Percentiles rank a stretch among this genome's conserved stretches.
Evolutionary conservation across 495 filamentous ascomycete species (phyloP).

Genomic region (Penicillium taxi): DNA sequence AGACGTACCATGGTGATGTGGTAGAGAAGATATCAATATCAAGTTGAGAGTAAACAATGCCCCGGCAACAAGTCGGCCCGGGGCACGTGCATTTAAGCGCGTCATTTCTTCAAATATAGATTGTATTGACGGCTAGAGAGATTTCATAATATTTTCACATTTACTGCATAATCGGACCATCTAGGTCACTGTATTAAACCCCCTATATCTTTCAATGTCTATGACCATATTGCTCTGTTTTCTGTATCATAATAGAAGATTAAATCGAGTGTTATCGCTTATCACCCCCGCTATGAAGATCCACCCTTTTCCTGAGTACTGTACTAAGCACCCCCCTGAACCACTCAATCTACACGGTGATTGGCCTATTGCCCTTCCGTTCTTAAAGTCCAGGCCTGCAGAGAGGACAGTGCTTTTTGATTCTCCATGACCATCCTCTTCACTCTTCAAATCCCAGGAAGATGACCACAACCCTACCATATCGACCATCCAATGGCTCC

Average conservation of each 20-base stretch:
- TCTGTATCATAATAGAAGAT: neutral
- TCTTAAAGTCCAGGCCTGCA: neutral
- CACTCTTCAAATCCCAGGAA: constrained; percentile 2
- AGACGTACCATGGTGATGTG: constrained; percentile 20
- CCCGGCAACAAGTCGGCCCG: constrained; percentile 29
- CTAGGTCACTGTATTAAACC: no score
- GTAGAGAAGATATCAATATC: neutral
- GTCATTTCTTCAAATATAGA: no score
- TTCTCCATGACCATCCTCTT: neutral
- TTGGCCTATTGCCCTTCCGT: neutral
- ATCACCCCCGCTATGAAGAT: constrained; percentile 32
- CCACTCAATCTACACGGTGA: neutral
- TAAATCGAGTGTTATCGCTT: constrained; percentile 17
- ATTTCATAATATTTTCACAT: no score
- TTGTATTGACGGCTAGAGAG: no score
- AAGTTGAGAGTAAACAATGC: constrained; percentile 16
- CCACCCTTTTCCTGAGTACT: constrained; percentile 14
- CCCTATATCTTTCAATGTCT: no score
- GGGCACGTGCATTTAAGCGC: constrained; percentile 27
- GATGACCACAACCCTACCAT: constrained; percentile 40
- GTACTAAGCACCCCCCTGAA: constrained; percentile 1
- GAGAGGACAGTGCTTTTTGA: neutral
- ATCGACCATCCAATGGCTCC: constrained; percentile 37
- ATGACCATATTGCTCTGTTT: neutral
- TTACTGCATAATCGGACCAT: no score